Evolutionary conservation across 2,329 filamentous ascomycete species (phyloP).

Genomic region (Monilinia fructicola): DNA sequence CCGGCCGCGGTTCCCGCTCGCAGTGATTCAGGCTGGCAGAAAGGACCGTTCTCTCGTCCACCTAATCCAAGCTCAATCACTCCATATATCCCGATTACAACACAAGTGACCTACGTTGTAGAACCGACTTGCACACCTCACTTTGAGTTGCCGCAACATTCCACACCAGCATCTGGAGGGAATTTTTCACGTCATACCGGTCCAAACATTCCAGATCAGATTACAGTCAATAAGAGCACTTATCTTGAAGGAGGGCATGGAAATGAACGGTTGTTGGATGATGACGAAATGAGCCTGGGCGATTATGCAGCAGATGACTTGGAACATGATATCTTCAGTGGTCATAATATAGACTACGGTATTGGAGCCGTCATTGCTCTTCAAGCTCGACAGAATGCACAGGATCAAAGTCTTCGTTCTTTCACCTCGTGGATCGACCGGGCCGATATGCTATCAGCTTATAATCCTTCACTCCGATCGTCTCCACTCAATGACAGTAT

Average conservation of each 20-base stretch:
- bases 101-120: background rate
- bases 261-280: slow-evolving; percentile 41
- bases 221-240: background rate
- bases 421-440: slow-evolving; percentile 47
- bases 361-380: slow-evolving; percentile 32
- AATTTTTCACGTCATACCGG: background rate
- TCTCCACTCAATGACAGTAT: slow-evolving; percentile 78
- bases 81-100: background rate
- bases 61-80: background rate
- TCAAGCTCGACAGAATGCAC: slow-evolving; percentile 36
- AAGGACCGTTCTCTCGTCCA: slow-evolving; percentile 1
- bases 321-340: slow-evolving; percentile 42
- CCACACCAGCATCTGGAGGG: background rate
- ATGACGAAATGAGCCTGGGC: slow-evolving; percentile 22
- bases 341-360: slow-evolving; percentile 23
- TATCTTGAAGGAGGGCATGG: background rate
- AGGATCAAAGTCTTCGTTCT: slow-evolving; percentile 45
- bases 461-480: slow-evolving; percentile 62
- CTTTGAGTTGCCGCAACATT: background rate
- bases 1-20: background rate
- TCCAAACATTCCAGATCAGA: background rate
- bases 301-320: slow-evolving; percentile 44
- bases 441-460: slow-evolving; percentile 59
- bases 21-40: slow-evolving; percentile 17
- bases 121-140: background rate